Evolutionary conservation across 768 basidiomycete species (phyloP), one percentile per base, ranked within the genome.

Genomic region (Cystobasidium onofrii): DNA sequence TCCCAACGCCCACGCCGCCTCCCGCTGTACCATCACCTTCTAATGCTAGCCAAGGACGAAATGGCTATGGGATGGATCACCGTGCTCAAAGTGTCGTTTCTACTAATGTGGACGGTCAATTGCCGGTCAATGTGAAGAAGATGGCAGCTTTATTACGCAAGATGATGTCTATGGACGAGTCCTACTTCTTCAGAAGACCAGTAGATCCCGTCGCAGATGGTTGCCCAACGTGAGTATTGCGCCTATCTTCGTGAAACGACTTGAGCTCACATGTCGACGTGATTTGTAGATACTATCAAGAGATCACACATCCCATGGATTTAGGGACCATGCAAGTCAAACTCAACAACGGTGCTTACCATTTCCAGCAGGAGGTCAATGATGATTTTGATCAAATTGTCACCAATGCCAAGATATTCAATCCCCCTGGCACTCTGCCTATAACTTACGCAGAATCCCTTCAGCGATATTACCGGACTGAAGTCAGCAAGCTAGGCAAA

Each of bases 261-360:
- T 50, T 17, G 39, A 27, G 1, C 46, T 39, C 13, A 50, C 31
- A 65, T 7, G 44, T 0, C 2, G 34, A 31, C 15, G 57, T 15
- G 6, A 15, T 2, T 25, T 60, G 20, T 77, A 96, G 92, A 23
- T 98, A 98, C 81, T 87, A 90, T 75, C 87, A 94, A 3, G 95
- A 97, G 81, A 95, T 98, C 79, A 82, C 86, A 74, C 75, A 75
- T n/a, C 95, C 95, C 6, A 97, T 97, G 95, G 93, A 97, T 81
- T 88, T 97, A 65, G 87, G 86, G 10, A 95, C 94, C 1, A 90
- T 96, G 76, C 80, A 81, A 17, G 82, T 84, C 44, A 91, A 90
- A 78, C 82, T 96, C 74, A 84, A 85, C 44, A 13, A 34, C 2
- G 83, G 86, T 64, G 86, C 84, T 62, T 99, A 98, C 80, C 76